Conservation (phyloP, 2,329 filamentous ascomycete species). For the Niveomyces coronatus region DNA sequence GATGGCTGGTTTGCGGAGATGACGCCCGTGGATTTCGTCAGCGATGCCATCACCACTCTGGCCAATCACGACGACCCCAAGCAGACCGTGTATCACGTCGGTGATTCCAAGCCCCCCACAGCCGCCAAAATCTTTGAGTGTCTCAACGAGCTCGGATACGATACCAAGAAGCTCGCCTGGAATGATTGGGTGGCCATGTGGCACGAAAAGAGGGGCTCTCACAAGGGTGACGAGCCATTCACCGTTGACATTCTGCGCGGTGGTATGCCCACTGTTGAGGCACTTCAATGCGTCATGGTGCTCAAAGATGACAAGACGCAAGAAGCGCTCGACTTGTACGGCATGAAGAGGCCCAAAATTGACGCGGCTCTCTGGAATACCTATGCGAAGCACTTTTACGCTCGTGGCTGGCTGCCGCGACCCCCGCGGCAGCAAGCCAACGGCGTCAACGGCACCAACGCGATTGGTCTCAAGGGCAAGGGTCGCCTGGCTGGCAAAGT, state of each 20-base stretch:
- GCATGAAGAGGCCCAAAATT: constrained; percentile 56
- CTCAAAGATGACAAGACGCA: constrained; percentile 61
- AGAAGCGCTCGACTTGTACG: constrained; percentile 41
- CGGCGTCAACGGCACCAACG: constrained; percentile 15
- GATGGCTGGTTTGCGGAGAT: constrained; percentile 71
- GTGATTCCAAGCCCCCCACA: constrained; percentile 61
- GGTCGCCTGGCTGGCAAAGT: constrained; percentile 59
- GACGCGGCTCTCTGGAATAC: constrained; percentile 62
- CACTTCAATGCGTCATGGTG: constrained; percentile 59
- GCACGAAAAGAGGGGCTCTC: constrained; percentile 56
- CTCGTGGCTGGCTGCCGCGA: constrained; percentile 62
- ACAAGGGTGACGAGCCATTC: constrained; percentile 60
- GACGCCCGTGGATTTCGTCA: constrained; percentile 76
- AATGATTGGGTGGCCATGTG: constrained; percentile 67
- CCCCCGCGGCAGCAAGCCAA: constrained; percentile 41
- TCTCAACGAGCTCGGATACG: constrained; percentile 57
- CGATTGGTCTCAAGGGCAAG: constrained; percentile 15
- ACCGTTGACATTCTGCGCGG: constrained; percentile 71
- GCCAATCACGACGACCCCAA: constrained; percentile 51
- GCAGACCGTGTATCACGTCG: constrained; percentile 62
- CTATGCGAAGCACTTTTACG: constrained; percentile 72
- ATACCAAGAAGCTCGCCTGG: constrained; percentile 55
- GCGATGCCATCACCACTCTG: constrained; percentile 60
- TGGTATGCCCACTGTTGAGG: constrained; percentile 68
- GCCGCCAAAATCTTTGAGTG: constrained; percentile 55